Base-by-base conservation (phyloP, 176 grass and related monocot genomes). In the Pontederia crassipes region DNA sequence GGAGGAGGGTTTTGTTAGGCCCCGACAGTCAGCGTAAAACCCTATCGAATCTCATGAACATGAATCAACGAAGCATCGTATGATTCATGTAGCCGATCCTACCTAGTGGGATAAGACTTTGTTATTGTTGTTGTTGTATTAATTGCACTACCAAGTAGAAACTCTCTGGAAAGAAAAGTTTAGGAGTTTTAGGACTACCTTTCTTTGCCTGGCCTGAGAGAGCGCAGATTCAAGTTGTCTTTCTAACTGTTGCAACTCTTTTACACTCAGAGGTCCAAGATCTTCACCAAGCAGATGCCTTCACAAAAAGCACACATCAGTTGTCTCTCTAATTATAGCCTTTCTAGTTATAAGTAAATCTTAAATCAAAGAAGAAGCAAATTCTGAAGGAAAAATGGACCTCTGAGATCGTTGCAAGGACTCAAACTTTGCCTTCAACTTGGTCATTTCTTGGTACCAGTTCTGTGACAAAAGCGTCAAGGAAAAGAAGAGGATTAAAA, bases 211-310 rank as follows among this genome's bases (percentile, higher is more conserved):
- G 4, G 94, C 88, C 45, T 79, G 88, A 48, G 87, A 89, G 14
- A 98, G 78, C 66, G 88, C 80, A 78, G 76, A 83, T 72, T 98
- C 94, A 45, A 98, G 84, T 48, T 98, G 88, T 54, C 89, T 83
- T 69, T 98, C 94, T 12, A 98, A 74, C 67, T 93, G 94, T 46
- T 89, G 94, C 66, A 98, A 49, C 78, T 98, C 94, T 57, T 98
- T 98, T 28, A 93, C 84, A 51, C 82, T 98, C 12, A 93, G 78
- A 3, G 94, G 94, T 46, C 88, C 88, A 68, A 98, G 94, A 49
- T 93, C 94, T 68, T 98, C 94, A 9, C 94, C 94, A 12, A 98
- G 88, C 77, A 98, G 83, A 66, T 98, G 85, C 82, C 93, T 98
- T 67, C 8, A 66, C 6, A 74, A 12, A 54, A 40, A 40, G 32